phyloP scores from a whole-genome alignment of 2,329 filamentous ascomycete species.

The Lecanicillium sp. region DNA sequence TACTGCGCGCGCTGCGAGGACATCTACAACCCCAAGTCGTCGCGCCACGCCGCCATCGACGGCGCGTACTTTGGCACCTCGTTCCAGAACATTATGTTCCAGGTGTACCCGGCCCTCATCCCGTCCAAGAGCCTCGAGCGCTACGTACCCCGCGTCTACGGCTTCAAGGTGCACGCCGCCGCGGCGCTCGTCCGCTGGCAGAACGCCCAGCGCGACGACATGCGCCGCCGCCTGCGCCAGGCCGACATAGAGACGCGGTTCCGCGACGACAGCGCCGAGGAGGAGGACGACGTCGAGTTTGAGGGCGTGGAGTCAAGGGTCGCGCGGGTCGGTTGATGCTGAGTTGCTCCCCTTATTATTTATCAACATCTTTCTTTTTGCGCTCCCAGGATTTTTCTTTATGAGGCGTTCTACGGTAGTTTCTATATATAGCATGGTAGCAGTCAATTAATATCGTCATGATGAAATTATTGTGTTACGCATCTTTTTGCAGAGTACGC shows the following conservation, averaged over 20 bases:
- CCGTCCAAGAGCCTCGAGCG: constrained; percentile 79
- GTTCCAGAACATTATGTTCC: constrained; percentile 98
- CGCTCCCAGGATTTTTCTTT: not conserved
- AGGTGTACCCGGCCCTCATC: constrained; percentile 88
- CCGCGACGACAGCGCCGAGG: constrained; percentile 58
- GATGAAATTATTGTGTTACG: not conserved
- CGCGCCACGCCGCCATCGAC: constrained; percentile 89
- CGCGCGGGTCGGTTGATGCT: not conserved
- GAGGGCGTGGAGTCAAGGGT: constrained; percentile 28
- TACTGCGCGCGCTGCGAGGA: constrained; percentile 98
- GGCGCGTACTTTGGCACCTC: constrained; percentile 97
- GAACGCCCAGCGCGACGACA: constrained; percentile 69
- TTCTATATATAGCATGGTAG: constrained; percentile 6
- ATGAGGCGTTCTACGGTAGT: constrained; percentile 9
- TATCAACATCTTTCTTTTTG: not conserved
- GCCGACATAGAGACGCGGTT: constrained; percentile 75
- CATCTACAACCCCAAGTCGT: constrained; percentile 97
- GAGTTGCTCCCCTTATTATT: not conserved
- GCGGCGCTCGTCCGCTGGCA: constrained; percentile 92
- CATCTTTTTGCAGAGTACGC: too few relatives aligned
- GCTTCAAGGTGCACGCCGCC: constrained; percentile 89
- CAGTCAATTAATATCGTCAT: constrained; percentile 10
- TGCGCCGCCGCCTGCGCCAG: constrained; percentile 68
- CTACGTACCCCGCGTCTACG: constrained; percentile 86
- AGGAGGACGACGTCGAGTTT: constrained; percentile 49